Conservation (phyloP, 805 yeast genomes). For the Ogataea pini region DNA sequence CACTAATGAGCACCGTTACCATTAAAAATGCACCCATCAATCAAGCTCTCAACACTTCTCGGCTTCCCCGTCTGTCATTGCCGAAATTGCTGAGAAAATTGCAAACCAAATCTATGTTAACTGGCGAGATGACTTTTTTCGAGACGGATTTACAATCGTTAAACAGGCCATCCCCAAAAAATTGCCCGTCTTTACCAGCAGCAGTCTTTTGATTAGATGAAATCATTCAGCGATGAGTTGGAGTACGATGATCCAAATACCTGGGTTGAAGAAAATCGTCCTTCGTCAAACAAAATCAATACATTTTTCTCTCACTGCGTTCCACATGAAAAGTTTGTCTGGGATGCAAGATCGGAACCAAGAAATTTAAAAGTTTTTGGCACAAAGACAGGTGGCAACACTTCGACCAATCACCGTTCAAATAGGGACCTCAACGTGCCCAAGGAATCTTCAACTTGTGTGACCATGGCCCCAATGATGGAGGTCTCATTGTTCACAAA, state of each 20-base stretch:
- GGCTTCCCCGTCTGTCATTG: conserved; percentile 1
- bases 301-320: conserved; percentile 24
- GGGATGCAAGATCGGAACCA: conserved; percentile 36
- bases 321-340: conserved; percentile 36
- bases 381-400: conserved; percentile 33
- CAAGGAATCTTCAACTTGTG: conserved; percentile 37
- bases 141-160: conserved; percentile 36
- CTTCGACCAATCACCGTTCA: conserved; percentile 37
- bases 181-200: conserved; percentile 27
- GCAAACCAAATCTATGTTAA: conserved; percentile 21
- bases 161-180: conserved; percentile 30
- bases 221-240: conserved; percentile 22
- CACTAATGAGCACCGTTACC: neutral
- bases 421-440: conserved; percentile 33
- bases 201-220: conserved; percentile 28
- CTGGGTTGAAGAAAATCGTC: conserved; percentile 34
- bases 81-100: neutral
- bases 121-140: conserved; percentile 34
- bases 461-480: conserved; percentile 31
- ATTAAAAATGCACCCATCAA: neutral
- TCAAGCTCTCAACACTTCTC: no score
- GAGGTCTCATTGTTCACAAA: conserved; percentile 35
- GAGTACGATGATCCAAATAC: conserved; percentile 31
- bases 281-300: conserved; percentile 24
- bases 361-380: conserved; percentile 32